Conservation (phyloP, 768 basidiomycete species). For the Hygrophoropsis aurantiaca region DNA sequence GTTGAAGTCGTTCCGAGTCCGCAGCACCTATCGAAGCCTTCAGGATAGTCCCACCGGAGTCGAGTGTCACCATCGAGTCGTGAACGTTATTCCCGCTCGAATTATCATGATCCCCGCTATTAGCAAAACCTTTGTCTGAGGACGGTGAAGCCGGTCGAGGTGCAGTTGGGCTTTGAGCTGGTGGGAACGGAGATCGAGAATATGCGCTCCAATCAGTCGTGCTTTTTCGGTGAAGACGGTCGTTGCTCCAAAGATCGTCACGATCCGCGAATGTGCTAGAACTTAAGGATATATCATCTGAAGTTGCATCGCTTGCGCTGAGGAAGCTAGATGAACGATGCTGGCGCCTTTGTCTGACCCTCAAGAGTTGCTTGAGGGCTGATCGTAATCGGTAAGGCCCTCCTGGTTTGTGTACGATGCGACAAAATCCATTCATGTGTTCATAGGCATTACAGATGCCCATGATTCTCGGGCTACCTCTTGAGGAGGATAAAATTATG, state of each 20-base stretch:
- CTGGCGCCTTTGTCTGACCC: slow-evolving; percentile 30
- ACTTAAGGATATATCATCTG: slow-evolving; percentile 29
- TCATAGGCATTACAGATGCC: slow-evolving; percentile 70
- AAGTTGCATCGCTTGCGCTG: slow-evolving; percentile 10
- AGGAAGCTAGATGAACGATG: slow-evolving; percentile 20
- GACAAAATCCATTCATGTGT: slow-evolving; percentile 81
- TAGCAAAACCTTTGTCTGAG: slow-evolving; percentile 21
- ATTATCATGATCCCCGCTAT: slow-evolving; percentile 21
- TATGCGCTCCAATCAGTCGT: slow-evolving; percentile 26
- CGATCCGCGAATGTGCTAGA: slow-evolving; percentile 26
- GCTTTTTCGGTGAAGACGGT: slow-evolving; percentile 32
- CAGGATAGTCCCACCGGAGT: slow-evolving; percentile 65
- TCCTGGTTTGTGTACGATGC: slow-evolving; percentile 86
- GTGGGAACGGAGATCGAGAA: slow-evolving; percentile 7
- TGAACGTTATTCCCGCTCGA: slow-evolving; percentile 11
- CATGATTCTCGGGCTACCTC: slow-evolving; percentile 65
- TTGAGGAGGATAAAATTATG: slow-evolving; percentile 70
- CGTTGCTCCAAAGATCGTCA: slow-evolving; percentile 15
- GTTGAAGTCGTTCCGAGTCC: slow-evolving; percentile 40
- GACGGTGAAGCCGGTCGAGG: slow-evolving; percentile 19
- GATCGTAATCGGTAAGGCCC: slow-evolving; percentile 75
- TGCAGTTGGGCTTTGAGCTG: slow-evolving; percentile 9
- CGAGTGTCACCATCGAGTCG: slow-evolving; percentile 51
- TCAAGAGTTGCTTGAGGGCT: slow-evolving; percentile 52
- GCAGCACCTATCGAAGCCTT: slow-evolving; percentile 61